These are phyloP conservation scores for Pythium biforme DNA, from an alignment of 352 stramenopile genomes.

Conservation along the genomic window DNA sequence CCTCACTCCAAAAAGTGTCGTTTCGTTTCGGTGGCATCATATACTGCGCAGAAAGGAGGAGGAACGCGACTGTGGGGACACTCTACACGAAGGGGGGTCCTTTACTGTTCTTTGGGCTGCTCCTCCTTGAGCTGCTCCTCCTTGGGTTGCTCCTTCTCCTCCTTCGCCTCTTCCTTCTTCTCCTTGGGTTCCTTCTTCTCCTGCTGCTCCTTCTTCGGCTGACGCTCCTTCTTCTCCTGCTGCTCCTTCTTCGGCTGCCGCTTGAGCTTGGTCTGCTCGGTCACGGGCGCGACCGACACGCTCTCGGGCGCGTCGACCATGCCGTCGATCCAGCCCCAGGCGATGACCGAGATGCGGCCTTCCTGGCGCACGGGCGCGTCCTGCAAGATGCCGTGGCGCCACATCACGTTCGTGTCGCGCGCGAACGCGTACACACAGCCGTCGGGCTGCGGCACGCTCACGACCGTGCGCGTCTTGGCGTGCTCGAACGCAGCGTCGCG, in stretches of 20 bases:
- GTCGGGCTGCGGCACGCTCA: slow-evolving; percentile 94
- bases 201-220: background rate
- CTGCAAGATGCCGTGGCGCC: slow-evolving; percentile 91
- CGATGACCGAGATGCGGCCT: slow-evolving; percentile 93
- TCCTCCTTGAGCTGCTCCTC: background rate
- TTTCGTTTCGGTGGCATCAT: background rate
- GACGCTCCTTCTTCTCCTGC: background rate
- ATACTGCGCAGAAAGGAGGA: background rate
- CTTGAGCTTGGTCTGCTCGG: slow-evolving; percentile 14
- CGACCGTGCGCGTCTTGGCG: slow-evolving; percentile 69
- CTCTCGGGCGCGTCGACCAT: slow-evolving; percentile 42
- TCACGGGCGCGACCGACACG: slow-evolving; percentile 8
- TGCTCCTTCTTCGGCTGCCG: background rate
- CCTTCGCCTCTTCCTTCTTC: background rate
- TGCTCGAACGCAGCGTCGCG: slow-evolving; percentile 92
- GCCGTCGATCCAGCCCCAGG: slow-evolving; percentile 89
- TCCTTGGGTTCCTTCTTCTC: background rate
- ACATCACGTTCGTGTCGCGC: slow-evolving; percentile 93
- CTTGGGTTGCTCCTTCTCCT: background rate
- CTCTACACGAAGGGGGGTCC: background rate
- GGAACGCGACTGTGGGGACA: background rate
- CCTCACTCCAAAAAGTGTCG: too few species aligned
- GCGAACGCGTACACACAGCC: slow-evolving; percentile 92
- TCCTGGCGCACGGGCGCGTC: slow-evolving; percentile 84
- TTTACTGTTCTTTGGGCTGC: background rate